Conservation (phyloP, 257 asterid genomes). For the Euphrasia confusa region DNA sequence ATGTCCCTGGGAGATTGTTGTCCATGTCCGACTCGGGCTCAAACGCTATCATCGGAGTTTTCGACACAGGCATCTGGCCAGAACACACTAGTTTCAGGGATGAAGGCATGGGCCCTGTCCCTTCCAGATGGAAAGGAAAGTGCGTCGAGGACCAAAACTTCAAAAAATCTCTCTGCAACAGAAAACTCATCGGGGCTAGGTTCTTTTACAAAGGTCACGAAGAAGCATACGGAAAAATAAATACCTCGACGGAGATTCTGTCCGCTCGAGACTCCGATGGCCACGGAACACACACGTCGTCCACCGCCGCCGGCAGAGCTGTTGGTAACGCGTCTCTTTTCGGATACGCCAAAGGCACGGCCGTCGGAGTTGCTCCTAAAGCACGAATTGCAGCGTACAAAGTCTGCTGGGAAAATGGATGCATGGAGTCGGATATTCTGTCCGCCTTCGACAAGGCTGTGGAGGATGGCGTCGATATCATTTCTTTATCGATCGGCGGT, state of each 20-base stretch:
- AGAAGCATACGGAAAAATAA: constrained; percentile 19
- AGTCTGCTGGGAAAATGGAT: constrained; percentile 68
- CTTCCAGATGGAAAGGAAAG: constrained; percentile 58
- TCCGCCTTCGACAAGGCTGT: constrained; percentile 76
- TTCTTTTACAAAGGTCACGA: constrained; percentile 48
- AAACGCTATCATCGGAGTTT: constrained; percentile 56
- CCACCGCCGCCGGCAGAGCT: constrained; percentile 79
- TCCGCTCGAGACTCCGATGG: constrained; percentile 73
- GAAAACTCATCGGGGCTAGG: constrained; percentile 67
- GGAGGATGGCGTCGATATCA: constrained; percentile 68
- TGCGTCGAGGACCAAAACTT: constrained; percentile 55
- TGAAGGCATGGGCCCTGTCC: constrained; percentile 64
- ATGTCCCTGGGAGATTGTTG: constrained; percentile 32
- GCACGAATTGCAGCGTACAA: constrained; percentile 70
- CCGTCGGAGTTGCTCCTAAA: constrained; percentile 77
- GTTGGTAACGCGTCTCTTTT: constrained; percentile 59
- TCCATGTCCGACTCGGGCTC: constrained; percentile 65
- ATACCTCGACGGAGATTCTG: not conserved
- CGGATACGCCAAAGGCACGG: constrained; percentile 49
- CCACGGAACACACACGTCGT: constrained; percentile 88
- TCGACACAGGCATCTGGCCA: constrained; percentile 82
- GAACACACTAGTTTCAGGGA: constrained; percentile 65
- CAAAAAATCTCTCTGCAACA: constrained; percentile 43
- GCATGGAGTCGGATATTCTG: constrained; percentile 73
- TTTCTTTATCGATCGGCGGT: constrained; percentile 3